Conservation (phyloP, 148 eudicot species). For the Persicaria tinctoria region DNA sequence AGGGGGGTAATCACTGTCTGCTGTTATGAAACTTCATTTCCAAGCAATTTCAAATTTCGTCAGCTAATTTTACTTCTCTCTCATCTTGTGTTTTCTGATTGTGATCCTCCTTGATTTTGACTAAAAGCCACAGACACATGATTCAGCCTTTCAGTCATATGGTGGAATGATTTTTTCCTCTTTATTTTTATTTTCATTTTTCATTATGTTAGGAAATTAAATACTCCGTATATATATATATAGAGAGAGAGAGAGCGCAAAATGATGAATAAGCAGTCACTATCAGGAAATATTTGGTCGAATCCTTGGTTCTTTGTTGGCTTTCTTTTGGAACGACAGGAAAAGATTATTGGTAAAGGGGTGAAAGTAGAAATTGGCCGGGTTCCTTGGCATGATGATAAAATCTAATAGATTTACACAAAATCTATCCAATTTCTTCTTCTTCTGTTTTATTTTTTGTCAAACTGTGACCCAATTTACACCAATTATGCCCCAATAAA, state of each 20-base stretch:
- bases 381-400: neutral
- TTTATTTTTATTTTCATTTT: neutral
- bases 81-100: constrained; percentile 8
- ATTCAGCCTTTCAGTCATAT: constrained; percentile 9
- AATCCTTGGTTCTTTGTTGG: constrained; percentile 7
- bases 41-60: constrained; percentile 6
- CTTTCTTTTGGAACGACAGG: constrained; percentile 5
- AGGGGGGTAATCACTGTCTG: neutral
- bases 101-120: constrained; percentile 11
- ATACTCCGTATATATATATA: no score
- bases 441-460: neutral
- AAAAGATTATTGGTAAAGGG: neutral
- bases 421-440: neutral
- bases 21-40: constrained; percentile 1
- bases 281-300: constrained; percentile 7
- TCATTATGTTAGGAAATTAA: no score
- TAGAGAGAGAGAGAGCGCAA: neutral
- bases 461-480: no score
- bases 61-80: neutral
- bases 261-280: constrained; percentile 6
- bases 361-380: neutral
- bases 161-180: constrained; percentile 2
- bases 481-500: no score
- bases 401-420: neutral
- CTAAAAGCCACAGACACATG: neutral